A percentile compares a stretch with the other conserved stretches of the same genome.
Evolutionary conservation across 2,329 filamentous ascomycete genomes (phyloP).

Genomic region (Fusarium decemcellulare): DNA sequence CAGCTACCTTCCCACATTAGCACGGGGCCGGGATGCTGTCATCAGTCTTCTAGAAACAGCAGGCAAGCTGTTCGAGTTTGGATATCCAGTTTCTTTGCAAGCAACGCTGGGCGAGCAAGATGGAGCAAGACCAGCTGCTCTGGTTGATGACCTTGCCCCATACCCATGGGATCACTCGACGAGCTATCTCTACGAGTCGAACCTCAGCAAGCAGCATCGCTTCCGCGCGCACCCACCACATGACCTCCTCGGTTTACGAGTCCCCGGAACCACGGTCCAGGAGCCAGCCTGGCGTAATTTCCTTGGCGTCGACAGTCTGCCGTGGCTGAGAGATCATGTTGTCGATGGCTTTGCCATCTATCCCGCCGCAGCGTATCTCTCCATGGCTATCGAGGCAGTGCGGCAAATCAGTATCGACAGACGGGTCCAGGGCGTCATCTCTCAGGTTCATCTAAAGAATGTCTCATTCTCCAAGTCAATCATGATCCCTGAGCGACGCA

Average conservation of each 20-base stretch:
- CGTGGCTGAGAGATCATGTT: conserved; percentile 61
- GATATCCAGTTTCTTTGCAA: conserved; percentile 20
- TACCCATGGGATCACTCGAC: conserved; percentile 58
- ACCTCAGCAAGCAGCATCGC: conserved; percentile 50
- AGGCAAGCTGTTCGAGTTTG: conserved; percentile 30
- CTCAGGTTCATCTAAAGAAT: conserved; percentile 23
- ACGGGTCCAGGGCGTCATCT: conserved; percentile 14
- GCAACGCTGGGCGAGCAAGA: conserved; percentile 6
- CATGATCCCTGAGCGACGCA: conserved; percentile 26
- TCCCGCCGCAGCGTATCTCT: conserved; percentile 54
- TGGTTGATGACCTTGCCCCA: conserved; percentile 49
- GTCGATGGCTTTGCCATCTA: conserved; percentile 60
- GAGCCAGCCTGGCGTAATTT: conserved; percentile 43
- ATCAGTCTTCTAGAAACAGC: conserved; percentile 26
- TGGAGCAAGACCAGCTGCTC: not conserved
- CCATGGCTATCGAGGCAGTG: conserved; percentile 47
- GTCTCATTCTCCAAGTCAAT: conserved; percentile 29
- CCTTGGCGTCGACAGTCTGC: conserved; percentile 37
- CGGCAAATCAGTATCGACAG: conserved; percentile 28
- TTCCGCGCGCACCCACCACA: conserved; percentile 53
- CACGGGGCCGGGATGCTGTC: conserved; percentile 46
- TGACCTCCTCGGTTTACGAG: conserved; percentile 51
- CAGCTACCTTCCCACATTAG: conserved; percentile 21
- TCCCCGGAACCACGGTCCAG: conserved; percentile 21
- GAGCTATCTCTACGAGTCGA: conserved; percentile 52